These are phyloP conservation scores for Fusarium domesticum DNA, from an alignment of 2,329 filamentous ascomycete genomes.

Conservation along the genomic window DNA sequence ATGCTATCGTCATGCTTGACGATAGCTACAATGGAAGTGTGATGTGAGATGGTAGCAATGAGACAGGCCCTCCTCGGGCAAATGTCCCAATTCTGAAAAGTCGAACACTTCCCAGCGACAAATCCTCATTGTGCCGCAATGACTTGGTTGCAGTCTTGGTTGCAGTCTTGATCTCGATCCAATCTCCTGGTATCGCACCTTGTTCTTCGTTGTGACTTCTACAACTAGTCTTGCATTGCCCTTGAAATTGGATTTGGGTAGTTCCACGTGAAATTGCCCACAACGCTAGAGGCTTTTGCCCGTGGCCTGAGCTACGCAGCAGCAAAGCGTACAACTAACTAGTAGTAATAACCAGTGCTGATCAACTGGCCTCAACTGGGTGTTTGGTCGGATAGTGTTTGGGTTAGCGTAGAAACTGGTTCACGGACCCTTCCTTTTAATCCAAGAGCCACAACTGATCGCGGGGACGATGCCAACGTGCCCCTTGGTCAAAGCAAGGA, in stretches of 20 bases:
- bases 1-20: not conserved
- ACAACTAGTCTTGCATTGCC: too few species aligned
- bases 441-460: conserved; percentile 25
- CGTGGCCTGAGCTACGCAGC: too few species aligned
- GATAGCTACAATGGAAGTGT: not conserved
- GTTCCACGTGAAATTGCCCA: not conserved
- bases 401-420: conserved; percentile 18
- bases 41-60: conserved; percentile 1
- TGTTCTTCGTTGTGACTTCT: too few species aligned
- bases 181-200: conserved; percentile 1
- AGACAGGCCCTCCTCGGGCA: conserved; percentile 18
- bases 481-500: conserved; percentile 4
- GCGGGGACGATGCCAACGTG: conserved; percentile 8
- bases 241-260: not conserved
- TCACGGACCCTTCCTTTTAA: conserved; percentile 9
- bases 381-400: conserved; percentile 20
- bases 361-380: not conserved
- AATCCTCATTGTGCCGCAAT: not conserved
- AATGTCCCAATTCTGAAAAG: conserved; percentile 16
- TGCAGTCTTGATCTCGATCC: conserved; percentile 9
- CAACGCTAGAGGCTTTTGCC: too few species aligned
- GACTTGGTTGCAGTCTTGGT: conserved; percentile 15
- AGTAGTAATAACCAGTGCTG: not conserved
- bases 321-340: not conserved
- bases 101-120: not conserved